Conservation (phyloP, 495 filamentous ascomycete genomes). For the Hypoxylon lienhwacheense region DNA sequence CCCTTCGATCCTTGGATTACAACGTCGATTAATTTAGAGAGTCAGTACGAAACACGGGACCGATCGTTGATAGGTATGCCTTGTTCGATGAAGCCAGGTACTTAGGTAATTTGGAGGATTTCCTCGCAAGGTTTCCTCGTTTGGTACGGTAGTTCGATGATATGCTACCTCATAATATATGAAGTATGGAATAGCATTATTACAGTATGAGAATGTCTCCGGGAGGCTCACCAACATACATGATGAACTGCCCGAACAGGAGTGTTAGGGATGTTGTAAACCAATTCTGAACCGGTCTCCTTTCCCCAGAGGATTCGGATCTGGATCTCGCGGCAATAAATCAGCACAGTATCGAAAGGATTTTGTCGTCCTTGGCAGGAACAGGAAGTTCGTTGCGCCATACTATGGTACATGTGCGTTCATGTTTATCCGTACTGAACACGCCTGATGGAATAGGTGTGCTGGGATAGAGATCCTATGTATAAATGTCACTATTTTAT, state of each 20-base stretch:
- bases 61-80: conserved; percentile 2
- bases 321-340: conserved; percentile 26
- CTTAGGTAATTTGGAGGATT: conserved; percentile 4
- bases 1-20: not conserved
- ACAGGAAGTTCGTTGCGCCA: conserved; percentile 4
- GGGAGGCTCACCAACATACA: conserved; percentile 2
- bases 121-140: not conserved
- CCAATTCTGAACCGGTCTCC: conserved; percentile 12
- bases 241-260: not conserved
- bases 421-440: not conserved
- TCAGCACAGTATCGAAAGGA: conserved; percentile 11
- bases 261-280: conserved; percentile 1
- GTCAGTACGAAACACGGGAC: too few relatives aligned
- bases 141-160: not conserved
- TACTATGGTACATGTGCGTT: not conserved
- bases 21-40: conserved; percentile 21
- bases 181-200: too few relatives aligned
- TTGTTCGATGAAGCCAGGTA: not conserved
- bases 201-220: conserved; percentile 9
- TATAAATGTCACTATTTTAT: too few relatives aligned
- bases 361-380: conserved; percentile 23
- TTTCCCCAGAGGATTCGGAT: conserved; percentile 14
- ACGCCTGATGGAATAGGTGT: too few relatives aligned
- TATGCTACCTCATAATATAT: too few relatives aligned
- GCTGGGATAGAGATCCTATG: too few relatives aligned